Evolutionary conservation across 176 grass and related monocot genomes (phyloP).

Genomic region (Neostapfia colusana): DNA sequence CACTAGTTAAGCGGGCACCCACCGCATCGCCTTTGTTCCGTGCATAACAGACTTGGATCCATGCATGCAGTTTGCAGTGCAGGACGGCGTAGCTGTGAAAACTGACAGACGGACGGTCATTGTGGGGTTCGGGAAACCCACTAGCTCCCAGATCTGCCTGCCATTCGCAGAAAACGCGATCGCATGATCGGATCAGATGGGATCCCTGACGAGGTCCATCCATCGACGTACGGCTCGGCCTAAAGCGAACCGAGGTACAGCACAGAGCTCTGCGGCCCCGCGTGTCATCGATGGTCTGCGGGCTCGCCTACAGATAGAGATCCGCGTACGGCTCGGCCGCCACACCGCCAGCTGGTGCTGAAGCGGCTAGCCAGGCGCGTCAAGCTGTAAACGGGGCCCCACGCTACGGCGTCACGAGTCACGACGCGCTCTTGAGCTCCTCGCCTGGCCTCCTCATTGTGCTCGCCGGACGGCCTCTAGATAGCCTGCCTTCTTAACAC

Average conservation of each 20-base stretch:
- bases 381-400: too few species aligned
- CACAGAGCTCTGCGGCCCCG: background rate
- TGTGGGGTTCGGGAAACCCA: background rate
- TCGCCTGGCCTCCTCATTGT: too few species aligned
- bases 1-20: background rate
- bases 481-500: too few species aligned
- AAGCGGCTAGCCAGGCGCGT: too few species aligned
- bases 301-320: too few species aligned
- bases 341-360: too few species aligned
- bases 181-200: background rate
- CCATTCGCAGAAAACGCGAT: background rate
- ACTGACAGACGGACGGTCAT: conserved; percentile 5
- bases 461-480: too few species aligned
- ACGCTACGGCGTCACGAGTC: too few species aligned
- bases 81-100: background rate
- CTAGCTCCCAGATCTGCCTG: background rate
- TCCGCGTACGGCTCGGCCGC: too few species aligned
- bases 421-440: too few species aligned
- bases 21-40: conserved; percentile 7
- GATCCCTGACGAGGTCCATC: background rate
- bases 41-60: background rate
- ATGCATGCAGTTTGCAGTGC: background rate
- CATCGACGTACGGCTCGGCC: background rate
- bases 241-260: background rate
- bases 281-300: background rate